These are phyloP conservation scores for Amylocystis lapponica DNA, from an alignment of 768 basidiomycete genomes.

Conservation along the genomic window DNA sequence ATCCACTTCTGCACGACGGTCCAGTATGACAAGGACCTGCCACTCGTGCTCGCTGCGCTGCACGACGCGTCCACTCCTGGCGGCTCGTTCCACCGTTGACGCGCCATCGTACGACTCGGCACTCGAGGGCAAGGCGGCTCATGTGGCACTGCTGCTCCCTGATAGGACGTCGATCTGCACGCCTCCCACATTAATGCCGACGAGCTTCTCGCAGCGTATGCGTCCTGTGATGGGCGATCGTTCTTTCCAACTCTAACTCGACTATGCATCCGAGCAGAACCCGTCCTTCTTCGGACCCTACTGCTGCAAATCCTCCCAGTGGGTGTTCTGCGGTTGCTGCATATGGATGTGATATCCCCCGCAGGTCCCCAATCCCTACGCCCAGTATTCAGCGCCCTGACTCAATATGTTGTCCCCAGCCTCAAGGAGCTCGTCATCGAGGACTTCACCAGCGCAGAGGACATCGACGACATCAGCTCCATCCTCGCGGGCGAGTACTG, in stretches of 20 bases:
- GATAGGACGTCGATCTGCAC: constrained; percentile 14
- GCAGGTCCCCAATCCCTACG: constrained; percentile 5
- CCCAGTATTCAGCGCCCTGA: constrained; percentile 16
- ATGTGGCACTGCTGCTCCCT: no score
- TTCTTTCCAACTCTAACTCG: no score
- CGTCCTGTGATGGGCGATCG: constrained; percentile 2
- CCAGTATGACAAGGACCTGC: background rate
- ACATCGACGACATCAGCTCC: constrained; percentile 3
- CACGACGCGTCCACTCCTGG: background rate
- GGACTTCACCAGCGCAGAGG: constrained; percentile 8
- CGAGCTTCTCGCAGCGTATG: constrained; percentile 4
- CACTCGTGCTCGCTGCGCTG: constrained; percentile 7
- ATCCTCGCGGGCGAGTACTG: background rate
- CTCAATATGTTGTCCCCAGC: constrained; percentile 12
- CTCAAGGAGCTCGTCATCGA: constrained; percentile 17
- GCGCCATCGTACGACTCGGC: no score
- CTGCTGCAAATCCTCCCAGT: constrained; percentile 11
- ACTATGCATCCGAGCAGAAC: constrained; percentile 13
- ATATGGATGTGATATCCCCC: constrained; percentile 11
- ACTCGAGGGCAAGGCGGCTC: no score
- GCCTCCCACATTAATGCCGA: constrained; percentile 14
- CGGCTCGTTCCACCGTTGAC: background rate
- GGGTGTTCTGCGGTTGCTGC: constrained; percentile 11
- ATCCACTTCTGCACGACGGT: constrained; percentile 13
- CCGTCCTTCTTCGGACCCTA: constrained; percentile 9